Evolutionary conservation across 2,329 filamentous ascomycete genomes (phyloP), one percentile per base, ranked within the genome.

Genomic region (Claviceps sp.): DNA sequence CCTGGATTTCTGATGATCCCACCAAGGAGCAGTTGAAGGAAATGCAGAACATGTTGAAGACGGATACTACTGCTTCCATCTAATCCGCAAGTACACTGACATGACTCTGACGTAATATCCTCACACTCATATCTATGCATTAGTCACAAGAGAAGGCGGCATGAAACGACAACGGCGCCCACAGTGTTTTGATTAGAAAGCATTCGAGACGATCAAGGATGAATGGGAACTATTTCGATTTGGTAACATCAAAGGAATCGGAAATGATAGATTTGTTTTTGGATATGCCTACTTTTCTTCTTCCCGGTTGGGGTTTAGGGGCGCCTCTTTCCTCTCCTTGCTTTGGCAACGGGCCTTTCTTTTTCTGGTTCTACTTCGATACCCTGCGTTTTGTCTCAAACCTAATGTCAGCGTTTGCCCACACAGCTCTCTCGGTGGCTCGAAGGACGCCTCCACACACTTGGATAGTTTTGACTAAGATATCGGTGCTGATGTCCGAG

Each of bases 1-100:
- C 82, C 7, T 95, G 88, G 87, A 68, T 89, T 52, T 81, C 82
- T 0, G 83, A 89, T 56, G 85, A 88, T 62, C 78, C 83, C 3
- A 80, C 76, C 2, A 73, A 77, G 52, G 77, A 79, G 53, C 76
- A 84, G 61, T 64, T 81, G 54, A 72, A 77, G 64, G 72, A 76
- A 63, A 78, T 85, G 75, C 75, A 80, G 62, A 70, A 75, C 59
- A 71, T 74, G 58, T 65, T 67, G 54, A 62, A 67, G 49, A 62
- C 58, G 49, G 61, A 54, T 53, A 56, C 56, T 29, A 49, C 56
- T 39, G 49, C 54, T 50, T 45, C 57, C 29, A 49, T 54, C 29
- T 53, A 44, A 34, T n/a, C 26, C 13, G 9, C 36, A 39, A 34
- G 8, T 29, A 29, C 29, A 29, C 29, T 11, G 29, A 29, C 29